Evolutionary conservation across 1,139 yeast genomes (phyloP).

Genomic region (Blastobotrys indianensis): DNA sequence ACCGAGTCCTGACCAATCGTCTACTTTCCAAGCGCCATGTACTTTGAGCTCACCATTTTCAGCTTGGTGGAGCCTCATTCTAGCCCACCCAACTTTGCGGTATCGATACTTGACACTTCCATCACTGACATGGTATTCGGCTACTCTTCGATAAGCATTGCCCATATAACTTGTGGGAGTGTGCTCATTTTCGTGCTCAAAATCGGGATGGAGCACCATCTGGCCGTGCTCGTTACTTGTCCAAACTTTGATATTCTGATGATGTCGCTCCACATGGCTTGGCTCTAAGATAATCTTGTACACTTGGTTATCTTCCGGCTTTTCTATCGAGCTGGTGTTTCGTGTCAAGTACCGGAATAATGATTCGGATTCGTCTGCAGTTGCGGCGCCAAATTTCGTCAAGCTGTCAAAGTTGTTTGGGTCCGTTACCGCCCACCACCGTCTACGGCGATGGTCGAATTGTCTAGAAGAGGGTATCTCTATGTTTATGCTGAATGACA

Average conservation of each 20-base stretch:
- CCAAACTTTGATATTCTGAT: slow-evolving; percentile 12
- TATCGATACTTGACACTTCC: slow-evolving; percentile 20
- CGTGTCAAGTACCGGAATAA: slow-evolving; percentile 26
- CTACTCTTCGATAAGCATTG: slow-evolving; percentile 27
- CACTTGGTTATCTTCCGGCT: slow-evolving; percentile 24
- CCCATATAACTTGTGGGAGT: slow-evolving; percentile 22
- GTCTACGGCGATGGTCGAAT: slow-evolving; percentile 26
- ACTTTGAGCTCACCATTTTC: slow-evolving; percentile 17
- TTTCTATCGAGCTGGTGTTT: slow-evolving; percentile 25
- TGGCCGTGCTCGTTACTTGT: slow-evolving; percentile 21
- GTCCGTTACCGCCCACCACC: slow-evolving; percentile 32
- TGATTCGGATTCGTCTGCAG: slow-evolving; percentile 18
- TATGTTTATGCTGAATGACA: slow-evolving; percentile 18
- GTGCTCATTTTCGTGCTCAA: slow-evolving; percentile 9
- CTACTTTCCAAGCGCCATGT: slow-evolving; percentile 33
- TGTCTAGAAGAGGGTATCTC: slow-evolving; percentile 24
- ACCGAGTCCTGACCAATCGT: slow-evolving; percentile 31
- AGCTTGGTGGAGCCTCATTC: slow-evolving; percentile 23
- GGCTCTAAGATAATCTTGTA: slow-evolving; percentile 29
- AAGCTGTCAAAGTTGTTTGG: slow-evolving; percentile 23
- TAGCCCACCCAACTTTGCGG: slow-evolving; percentile 33
- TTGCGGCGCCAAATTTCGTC: slow-evolving; percentile 1
- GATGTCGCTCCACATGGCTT: slow-evolving; percentile 15
- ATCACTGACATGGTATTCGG: slow-evolving; percentile 18
- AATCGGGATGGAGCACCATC: slow-evolving; percentile 23